Base-by-base conservation (phyloP, 495 filamentous ascomycete genomes). In the Penicillium macrosclerotiorum region DNA sequence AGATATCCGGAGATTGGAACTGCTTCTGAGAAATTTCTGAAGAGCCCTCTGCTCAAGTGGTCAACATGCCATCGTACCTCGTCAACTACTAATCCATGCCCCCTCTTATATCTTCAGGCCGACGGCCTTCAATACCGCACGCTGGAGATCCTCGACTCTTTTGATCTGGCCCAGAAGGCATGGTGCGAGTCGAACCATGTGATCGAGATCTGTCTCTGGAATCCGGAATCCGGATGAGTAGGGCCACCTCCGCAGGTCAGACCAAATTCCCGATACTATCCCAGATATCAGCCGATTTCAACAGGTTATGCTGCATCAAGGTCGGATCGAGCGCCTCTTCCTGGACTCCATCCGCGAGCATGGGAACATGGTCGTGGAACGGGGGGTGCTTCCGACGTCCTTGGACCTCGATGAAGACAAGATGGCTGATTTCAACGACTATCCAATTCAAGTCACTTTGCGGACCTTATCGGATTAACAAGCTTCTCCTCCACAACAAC, bases 141-240 rank as follows among this genome's bases (percentile, higher is more conserved):
- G 5, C 57, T 84, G 13, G 83, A 85, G 51, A 83, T 85, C 16
- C 74, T 85, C 18, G 82, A 86, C 45, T 77, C 73, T 29, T 80
- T 86, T 49, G 82, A 74, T 12, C 73, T 86, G 37, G 77, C 59
- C 3, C 74, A 85, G 39, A 68, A 75, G 5, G 77, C 68, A 5
- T 82, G 75, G 78, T 76, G 75, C 35, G 82, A 86, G 45, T 66
- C 76, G 8, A 80, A 81, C 59, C 78, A 80, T 47, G 77, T 79
- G 73, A 19, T 71, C 8, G 64, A 73, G 47, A 61, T 69, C 19
- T 68, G 64, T 42, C 38, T 69, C 18, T 72, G 68, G 67, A 61
- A 62, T 42, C 18, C 71, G 68, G 67, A 61, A 62, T 42, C 62
- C 59, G 0, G 75, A 74, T 36, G 30, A 65, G 4, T 52, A 75